Percentiles rank a stretch among this genome's conserved stretches.
phyloP scores from a whole-genome alignment of 108 stramenopile genomes.

The Cyclotella choctawhatcheeana region DNA sequence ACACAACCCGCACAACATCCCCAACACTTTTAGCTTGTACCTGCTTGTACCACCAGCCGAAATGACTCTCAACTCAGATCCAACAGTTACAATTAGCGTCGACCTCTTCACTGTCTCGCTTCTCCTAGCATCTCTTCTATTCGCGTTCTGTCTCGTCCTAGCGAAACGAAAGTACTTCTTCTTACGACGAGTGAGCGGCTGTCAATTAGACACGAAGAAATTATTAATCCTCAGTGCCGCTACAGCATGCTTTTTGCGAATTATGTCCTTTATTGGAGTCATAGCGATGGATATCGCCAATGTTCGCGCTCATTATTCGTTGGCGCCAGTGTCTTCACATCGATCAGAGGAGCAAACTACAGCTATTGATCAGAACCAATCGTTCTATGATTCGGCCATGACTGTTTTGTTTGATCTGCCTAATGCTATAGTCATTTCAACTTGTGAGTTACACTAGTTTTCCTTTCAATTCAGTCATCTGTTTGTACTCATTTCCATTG shows the following conservation, averaged over 20 bases:
- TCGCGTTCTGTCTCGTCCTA: slow-evolving; percentile 56
- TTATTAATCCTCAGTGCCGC: slow-evolving; percentile 81
- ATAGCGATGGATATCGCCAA: slow-evolving; percentile 79
- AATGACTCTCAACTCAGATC: slow-evolving; percentile 19
- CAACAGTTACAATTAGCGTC: slow-evolving; percentile 51
- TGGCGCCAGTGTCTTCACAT: slow-evolving; percentile 38
- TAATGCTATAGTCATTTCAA: slow-evolving; percentile 84
- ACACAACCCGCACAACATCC: too few relatives aligned
- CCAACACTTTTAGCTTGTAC: not conserved
- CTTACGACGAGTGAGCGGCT: slow-evolving; percentile 37
- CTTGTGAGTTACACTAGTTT: too few relatives aligned
- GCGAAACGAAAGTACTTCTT: slow-evolving; percentile 53
- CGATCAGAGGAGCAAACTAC: slow-evolving; percentile 8
- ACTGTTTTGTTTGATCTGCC: slow-evolving; percentile 89
- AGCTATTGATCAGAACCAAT: slow-evolving; percentile 59
- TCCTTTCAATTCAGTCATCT: too few relatives aligned
- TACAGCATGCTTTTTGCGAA: slow-evolving; percentile 73
- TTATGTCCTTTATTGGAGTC: slow-evolving; percentile 86
- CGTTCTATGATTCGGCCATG: slow-evolving; percentile 85
- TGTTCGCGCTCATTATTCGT: slow-evolving; percentile 68
- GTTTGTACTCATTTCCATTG: too few relatives aligned
- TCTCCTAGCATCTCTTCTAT: slow-evolving; percentile 56
- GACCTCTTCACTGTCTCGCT: slow-evolving; percentile 62
- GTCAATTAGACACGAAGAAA: slow-evolving; percentile 63
- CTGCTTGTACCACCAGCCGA: not conserved